Percentiles rank a stretch among this genome's conserved stretches.
phyloP scores from a whole-genome alignment of 345 rosid species.

The Lepidium aucheri region DNA sequence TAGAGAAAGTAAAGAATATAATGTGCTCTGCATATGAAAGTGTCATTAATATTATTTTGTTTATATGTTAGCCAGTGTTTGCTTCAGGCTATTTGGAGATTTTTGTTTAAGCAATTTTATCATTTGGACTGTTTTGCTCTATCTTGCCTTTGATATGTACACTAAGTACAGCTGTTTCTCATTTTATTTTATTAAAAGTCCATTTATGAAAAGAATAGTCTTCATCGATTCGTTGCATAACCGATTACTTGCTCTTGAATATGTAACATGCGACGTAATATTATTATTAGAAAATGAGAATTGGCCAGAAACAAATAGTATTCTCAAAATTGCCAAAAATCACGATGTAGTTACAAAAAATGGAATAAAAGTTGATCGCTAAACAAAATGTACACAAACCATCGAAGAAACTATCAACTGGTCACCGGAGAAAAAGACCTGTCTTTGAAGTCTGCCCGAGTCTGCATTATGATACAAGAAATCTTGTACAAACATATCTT shows the following conservation, averaged over 20 bases:
- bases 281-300: background rate
- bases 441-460: background rate
- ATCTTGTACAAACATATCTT: background rate
- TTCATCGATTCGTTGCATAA: background rate
- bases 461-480: background rate
- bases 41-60: background rate
- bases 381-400: constrained; percentile 8
- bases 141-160: background rate
- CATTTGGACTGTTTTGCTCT: too few relatives aligned
- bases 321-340: constrained; percentile 12
- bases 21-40: background rate
- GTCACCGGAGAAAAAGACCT: background rate
- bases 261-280: background rate
- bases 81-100: background rate
- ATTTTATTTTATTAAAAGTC: background rate
- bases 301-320: background rate
- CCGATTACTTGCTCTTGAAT: background rate
- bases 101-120: background rate
- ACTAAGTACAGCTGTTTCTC: background rate
- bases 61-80: background rate
- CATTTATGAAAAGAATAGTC: background rate
- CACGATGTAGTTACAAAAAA: background rate
- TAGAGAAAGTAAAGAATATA: background rate
- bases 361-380: background rate
- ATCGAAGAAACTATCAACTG: background rate